phyloP scores from a whole-genome alignment of 1,139 yeast species.

The Sugiyamaella xylanicola region DNA sequence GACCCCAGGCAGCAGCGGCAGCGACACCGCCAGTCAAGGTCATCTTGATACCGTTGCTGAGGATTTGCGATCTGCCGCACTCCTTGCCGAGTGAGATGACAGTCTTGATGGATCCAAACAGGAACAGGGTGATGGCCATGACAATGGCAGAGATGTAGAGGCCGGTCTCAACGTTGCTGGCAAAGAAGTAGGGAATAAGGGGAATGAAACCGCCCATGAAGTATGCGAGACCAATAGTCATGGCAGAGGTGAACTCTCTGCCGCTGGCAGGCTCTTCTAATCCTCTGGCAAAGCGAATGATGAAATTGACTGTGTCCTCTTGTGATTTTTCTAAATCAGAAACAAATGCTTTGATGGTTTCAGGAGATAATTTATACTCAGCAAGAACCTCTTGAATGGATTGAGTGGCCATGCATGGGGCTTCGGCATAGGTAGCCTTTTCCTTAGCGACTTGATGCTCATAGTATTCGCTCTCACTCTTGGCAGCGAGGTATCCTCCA shows the following conservation, averaged over 20 bases:
- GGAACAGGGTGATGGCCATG: slow-evolving; percentile 82
- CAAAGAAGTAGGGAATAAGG: slow-evolving; percentile 76
- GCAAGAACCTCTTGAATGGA: slow-evolving; percentile 68
- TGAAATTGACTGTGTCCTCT: slow-evolving; percentile 63
- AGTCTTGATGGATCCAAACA: slow-evolving; percentile 86
- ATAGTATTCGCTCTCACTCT: slow-evolving; percentile 61
- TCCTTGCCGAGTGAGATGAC: slow-evolving; percentile 80
- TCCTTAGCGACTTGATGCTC: slow-evolving; percentile 61
- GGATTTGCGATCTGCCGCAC: slow-evolving; percentile 60
- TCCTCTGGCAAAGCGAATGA: slow-evolving; percentile 72
- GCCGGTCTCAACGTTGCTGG: slow-evolving; percentile 71
- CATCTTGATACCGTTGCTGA: slow-evolving; percentile 87
- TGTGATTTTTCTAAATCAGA: slow-evolving; percentile 67
- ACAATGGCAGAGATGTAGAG: slow-evolving; percentile 72
- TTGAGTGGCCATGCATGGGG: slow-evolving; percentile 54
- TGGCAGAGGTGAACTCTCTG: slow-evolving; percentile 71
- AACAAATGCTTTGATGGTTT: slow-evolving; percentile 60
- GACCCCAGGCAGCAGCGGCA: slow-evolving; percentile 95
- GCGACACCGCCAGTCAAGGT: slow-evolving; percentile 90
- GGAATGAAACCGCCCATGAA: slow-evolving; percentile 85
- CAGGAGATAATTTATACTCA: slow-evolving; percentile 68
- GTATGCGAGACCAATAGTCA: slow-evolving; percentile 74
- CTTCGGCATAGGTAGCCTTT: slow-evolving; percentile 55
- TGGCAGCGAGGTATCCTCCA: slow-evolving; percentile 83
- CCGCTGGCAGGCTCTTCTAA: slow-evolving; percentile 81